Evolutionary conservation across 2,329 filamentous ascomycete species (phyloP), one percentile per base, ranked within the genome.

Genomic region (Diaporthe citriasiana): DNA sequence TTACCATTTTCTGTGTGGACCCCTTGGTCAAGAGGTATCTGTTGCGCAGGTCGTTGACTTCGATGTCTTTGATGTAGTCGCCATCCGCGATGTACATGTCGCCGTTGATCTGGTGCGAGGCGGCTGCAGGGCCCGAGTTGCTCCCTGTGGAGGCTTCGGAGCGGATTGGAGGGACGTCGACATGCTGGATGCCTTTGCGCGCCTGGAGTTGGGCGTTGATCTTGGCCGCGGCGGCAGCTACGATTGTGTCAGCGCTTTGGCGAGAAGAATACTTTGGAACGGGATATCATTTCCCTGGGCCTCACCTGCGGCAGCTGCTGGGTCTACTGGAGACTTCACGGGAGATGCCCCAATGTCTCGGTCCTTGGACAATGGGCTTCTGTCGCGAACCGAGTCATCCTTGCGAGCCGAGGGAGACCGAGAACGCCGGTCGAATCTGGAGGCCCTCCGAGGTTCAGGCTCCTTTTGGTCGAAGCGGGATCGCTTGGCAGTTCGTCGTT

Each of bases 1-100:
- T 97, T 98, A 99, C 97, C 96, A 97, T 98, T 91, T 98, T 97
- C 89, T 98, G 97, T 78, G 95, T 98, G 80, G 95, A 94, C 81
- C 95, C 95, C 88, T 98, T 98, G 77, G 96, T 99, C 86, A 99
- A 89, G 83, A 95, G 93, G 84, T 99, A 99, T 79, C 96, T 94
- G 83, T 98, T 99, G 77, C 96, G 93, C 81, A 98, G 86, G 84
- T 98, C 96, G 84, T 99, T 99, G 87, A 99, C 95, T 87, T 98
- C 97, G 81, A 99, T 98, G 82, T 99, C 97, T 84, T 97, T 97
- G 85, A 99, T 98, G 83, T 94, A 98, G 85, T 99, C 97, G 80
- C 97, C 97, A 82, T 98, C 97, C 76, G 95, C 93, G 79, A 97
- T 93, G 82, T 98, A 98, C 82, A 98, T 93, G 80, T 97, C 95